These are phyloP conservation scores for Botrytis aclada DNA, from an alignment of 2,329 filamentous ascomycete genomes.

Conservation along the genomic window DNA sequence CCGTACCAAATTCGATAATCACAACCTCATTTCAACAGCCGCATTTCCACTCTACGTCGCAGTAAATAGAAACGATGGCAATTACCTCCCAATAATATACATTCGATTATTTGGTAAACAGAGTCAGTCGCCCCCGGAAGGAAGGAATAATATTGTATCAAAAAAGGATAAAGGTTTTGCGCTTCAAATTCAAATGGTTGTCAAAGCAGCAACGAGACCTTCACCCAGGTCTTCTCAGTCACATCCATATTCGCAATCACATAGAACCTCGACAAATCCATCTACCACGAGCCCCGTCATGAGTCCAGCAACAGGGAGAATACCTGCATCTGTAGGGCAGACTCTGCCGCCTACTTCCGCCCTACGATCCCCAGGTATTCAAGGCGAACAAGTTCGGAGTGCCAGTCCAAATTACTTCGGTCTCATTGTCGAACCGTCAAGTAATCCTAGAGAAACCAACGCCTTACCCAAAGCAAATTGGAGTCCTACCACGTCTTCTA, in stretches of 20 bases:
- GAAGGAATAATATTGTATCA: not conserved
- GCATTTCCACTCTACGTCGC: not conserved
- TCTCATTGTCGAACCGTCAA: slow-evolving; percentile 61
- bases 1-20: not conserved
- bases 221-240: slow-evolving; percentile 31
- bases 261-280: slow-evolving; percentile 21
- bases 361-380: slow-evolving; percentile 30
- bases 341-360: slow-evolving; percentile 27
- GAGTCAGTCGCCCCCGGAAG: not conserved
- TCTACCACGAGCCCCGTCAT: slow-evolving; percentile 26
- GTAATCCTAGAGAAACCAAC: slow-evolving; percentile 61
- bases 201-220: slow-evolving; percentile 34
- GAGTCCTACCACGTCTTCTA: slow-evolving; percentile 68
- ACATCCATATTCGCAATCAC: slow-evolving; percentile 29
- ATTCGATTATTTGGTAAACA: not conserved
- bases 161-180: slow-evolving; percentile 1
- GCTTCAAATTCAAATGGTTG: slow-evolving; percentile 30
- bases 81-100: not conserved
- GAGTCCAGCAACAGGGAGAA: slow-evolving; percentile 24
- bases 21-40: not conserved
- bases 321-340: slow-evolving; percentile 34
- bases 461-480: slow-evolving; percentile 67
- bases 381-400: slow-evolving; percentile 39
- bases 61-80: not conserved
- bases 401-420: slow-evolving; percentile 87